phyloP scores from a whole-genome alignment of 2,329 filamentous ascomycete species.

The Fusarium sp. region DNA sequence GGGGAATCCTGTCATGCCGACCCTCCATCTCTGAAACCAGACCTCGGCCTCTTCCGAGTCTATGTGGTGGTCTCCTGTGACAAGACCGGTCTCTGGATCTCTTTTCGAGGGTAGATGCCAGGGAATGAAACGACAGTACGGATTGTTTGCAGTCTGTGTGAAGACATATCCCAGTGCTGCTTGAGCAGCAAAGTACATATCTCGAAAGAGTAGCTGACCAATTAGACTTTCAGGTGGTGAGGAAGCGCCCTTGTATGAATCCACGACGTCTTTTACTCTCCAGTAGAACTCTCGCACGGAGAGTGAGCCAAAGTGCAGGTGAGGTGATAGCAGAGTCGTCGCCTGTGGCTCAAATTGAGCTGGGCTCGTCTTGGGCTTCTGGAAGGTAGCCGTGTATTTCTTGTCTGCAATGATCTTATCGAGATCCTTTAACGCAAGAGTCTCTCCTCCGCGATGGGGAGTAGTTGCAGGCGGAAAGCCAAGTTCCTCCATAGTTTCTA shows the following conservation, averaged over 20 bases:
- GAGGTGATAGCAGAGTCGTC: constrained; percentile 78
- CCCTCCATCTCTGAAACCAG: constrained; percentile 76
- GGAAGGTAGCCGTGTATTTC: constrained; percentile 77
- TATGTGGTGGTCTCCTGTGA: constrained; percentile 71
- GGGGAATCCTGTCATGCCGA: constrained; percentile 78
- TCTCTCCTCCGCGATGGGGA: constrained; percentile 77
- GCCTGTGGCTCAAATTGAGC: constrained; percentile 78
- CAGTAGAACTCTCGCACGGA: constrained; percentile 80
- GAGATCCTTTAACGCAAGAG: constrained; percentile 67
- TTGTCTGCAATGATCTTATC: constrained; percentile 69
- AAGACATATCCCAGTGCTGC: constrained; percentile 73
- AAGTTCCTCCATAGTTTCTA: constrained; percentile 78
- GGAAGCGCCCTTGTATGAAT: constrained; percentile 66
- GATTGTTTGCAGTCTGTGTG: constrained; percentile 72
- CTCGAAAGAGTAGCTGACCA: constrained; percentile 79
- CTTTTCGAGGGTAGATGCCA: constrained; percentile 78
- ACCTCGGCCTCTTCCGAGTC: constrained; percentile 71
- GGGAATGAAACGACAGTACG: constrained; percentile 77
- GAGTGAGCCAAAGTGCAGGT: constrained; percentile 79
- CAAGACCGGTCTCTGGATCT: constrained; percentile 55
- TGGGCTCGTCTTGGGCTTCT: constrained; percentile 80
- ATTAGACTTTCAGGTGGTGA: constrained; percentile 74
- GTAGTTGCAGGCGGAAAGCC: constrained; percentile 74
- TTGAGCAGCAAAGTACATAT: constrained; percentile 87
- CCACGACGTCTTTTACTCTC: constrained; percentile 71